A percentile compares a stretch with the other conserved stretches of the same genome.
Conservation (phyloP, 2,329 filamentous ascomycete genomes). For the Fusarium euwallaceae region DNA sequence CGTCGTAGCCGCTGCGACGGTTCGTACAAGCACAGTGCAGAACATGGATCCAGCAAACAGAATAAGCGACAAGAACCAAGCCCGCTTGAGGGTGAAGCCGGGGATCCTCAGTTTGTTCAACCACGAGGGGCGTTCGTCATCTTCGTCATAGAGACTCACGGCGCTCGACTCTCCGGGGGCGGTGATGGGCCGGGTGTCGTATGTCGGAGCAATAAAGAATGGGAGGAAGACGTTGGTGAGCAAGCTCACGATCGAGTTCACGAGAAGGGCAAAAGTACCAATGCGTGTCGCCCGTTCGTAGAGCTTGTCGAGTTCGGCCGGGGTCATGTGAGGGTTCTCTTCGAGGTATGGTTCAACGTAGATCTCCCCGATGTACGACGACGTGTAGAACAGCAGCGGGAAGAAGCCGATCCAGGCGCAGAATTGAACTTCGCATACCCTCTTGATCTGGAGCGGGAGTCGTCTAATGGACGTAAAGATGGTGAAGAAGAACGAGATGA, state of each 20-base stretch:
- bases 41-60: slow-evolving; percentile 87
- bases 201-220: slow-evolving; percentile 87
- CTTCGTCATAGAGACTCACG: slow-evolving; percentile 47
- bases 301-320: slow-evolving; percentile 79
- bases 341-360: slow-evolving; percentile 87
- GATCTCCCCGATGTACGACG: slow-evolving; percentile 92
- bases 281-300: slow-evolving; percentile 90
- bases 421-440: slow-evolving; percentile 85
- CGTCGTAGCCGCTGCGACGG: slow-evolving; percentile 78
- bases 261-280: slow-evolving; percentile 88
- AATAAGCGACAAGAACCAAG: slow-evolving; percentile 89
- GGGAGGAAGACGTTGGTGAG: slow-evolving; percentile 85
- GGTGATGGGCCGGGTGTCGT: slow-evolving; percentile 62
- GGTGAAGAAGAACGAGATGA: slow-evolving; percentile 83
- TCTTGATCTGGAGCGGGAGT: slow-evolving; percentile 84
- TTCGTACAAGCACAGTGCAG: slow-evolving; percentile 82
- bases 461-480: slow-evolving; percentile 82
- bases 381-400: slow-evolving; percentile 94
- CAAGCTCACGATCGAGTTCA: slow-evolving; percentile 90
- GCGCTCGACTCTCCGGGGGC: slow-evolving; percentile 51
- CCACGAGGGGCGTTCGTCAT: slow-evolving; percentile 55
- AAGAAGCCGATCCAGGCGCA: slow-evolving; percentile 97
- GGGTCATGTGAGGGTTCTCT: slow-evolving; percentile 81
- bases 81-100: slow-evolving; percentile 86
- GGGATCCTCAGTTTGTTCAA: slow-evolving; percentile 79